Conservation (phyloP, 176 grass and related monocot genomes). For the Carex parvula region DNA sequence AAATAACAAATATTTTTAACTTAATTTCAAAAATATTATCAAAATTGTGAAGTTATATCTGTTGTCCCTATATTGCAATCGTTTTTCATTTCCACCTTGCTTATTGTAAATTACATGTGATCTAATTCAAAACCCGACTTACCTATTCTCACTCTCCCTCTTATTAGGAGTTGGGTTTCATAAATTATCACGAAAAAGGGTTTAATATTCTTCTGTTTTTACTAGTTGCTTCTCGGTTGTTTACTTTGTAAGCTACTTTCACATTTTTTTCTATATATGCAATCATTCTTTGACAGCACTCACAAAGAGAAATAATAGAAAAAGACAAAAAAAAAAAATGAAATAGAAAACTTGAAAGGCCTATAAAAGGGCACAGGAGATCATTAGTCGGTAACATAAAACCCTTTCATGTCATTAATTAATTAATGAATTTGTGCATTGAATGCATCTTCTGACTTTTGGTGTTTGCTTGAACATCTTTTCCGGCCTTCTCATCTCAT, state of each 20-base stretch:
- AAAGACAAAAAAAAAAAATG: neutral
- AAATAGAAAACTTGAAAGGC: neutral
- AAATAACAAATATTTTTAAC: neutral
- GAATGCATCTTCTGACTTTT: neutral
- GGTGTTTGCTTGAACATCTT: neutral
- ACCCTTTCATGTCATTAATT: neutral
- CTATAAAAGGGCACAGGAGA: neutral
- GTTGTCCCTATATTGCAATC: too few species aligned
- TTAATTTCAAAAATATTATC: neutral
- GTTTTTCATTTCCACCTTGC: too few species aligned
- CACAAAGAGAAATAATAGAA: neutral
- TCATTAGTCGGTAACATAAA: neutral
- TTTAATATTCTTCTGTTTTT: too few species aligned
- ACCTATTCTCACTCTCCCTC: too few species aligned
- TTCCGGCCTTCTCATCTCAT: neutral
- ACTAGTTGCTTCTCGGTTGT: too few species aligned
- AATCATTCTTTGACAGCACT: neutral
- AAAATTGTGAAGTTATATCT: neutral
- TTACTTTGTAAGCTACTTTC: neutral
- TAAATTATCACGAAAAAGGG: too few species aligned
- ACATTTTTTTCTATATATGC: neutral
- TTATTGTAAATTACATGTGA: too few species aligned
- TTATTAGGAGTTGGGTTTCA: too few species aligned
- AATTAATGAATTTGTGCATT: constrained; percentile 10
- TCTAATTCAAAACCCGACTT: too few species aligned